Evolutionary conservation across 441 rosid species (phyloP).

Genomic region (Viola pubescens): DNA sequence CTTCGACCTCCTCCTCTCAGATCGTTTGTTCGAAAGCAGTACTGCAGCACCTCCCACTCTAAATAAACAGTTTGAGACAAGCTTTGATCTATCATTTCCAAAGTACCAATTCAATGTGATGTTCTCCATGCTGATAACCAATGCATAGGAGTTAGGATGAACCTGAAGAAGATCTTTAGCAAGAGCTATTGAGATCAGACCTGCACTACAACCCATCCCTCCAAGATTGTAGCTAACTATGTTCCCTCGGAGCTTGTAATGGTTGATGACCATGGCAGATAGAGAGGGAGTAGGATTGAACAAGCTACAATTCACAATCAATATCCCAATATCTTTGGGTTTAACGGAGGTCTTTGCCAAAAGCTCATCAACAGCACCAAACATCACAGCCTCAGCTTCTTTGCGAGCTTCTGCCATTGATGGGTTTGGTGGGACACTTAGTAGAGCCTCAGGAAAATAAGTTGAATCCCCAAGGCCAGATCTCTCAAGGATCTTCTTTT

Average conservation of each 20-base stretch:
- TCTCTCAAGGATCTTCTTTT: slow-evolving; percentile 54
- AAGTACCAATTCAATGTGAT: slow-evolving; percentile 70
- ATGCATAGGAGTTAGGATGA: slow-evolving; percentile 55
- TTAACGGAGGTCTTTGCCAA: slow-evolving; percentile 49
- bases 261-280: slow-evolving; percentile 68
- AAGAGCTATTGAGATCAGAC: slow-evolving; percentile 61
- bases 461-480: slow-evolving; percentile 73
- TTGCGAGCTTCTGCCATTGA: slow-evolving; percentile 64
- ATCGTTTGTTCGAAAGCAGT: slow-evolving; percentile 51
- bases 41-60: slow-evolving; percentile 80
- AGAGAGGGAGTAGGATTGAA: slow-evolving; percentile 79
- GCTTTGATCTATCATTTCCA: slow-evolving; percentile 71
- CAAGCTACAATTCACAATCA: slow-evolving; percentile 70
- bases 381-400: slow-evolving; percentile 58
- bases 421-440: slow-evolving; percentile 55
- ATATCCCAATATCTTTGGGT: slow-evolving; percentile 57
- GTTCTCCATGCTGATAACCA: slow-evolving; percentile 75
- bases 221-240: slow-evolving; percentile 61
- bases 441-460: slow-evolving; percentile 56
- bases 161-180: slow-evolving; percentile 65
- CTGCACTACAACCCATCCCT: slow-evolving; percentile 88
- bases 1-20: slow-evolving; percentile 49
- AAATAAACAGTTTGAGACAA: slow-evolving; percentile 70
- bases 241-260: slow-evolving; percentile 56
- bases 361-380: slow-evolving; percentile 55